Evolutionary conservation across 2,329 filamentous ascomycete genomes (phyloP).

Genomic region (Diplodia mutila): DNA sequence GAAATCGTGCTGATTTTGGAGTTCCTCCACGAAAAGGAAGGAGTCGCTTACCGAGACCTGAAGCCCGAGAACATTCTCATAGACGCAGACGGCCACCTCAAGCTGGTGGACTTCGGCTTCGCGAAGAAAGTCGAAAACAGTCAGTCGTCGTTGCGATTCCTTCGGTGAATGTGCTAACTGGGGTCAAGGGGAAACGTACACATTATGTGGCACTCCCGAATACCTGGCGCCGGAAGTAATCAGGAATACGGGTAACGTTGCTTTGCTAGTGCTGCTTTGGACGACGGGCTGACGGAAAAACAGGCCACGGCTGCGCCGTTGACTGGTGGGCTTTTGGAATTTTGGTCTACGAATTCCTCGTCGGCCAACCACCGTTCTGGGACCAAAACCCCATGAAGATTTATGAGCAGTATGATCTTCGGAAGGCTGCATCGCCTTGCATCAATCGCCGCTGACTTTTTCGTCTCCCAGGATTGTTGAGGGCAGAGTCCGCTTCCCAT

Average conservation of each 20-base stretch:
- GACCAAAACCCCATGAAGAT: slow-evolving; percentile 86
- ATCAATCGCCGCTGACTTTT: slow-evolving; percentile 10
- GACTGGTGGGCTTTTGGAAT: slow-evolving; percentile 90
- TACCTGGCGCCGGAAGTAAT: slow-evolving; percentile 86
- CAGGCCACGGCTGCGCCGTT: slow-evolving; percentile 69
- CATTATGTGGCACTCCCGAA: slow-evolving; percentile 80
- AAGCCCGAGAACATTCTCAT: slow-evolving; percentile 84
- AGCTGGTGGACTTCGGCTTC: slow-evolving; percentile 84
- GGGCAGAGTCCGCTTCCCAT: slow-evolving; percentile 74
- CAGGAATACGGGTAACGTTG: slow-evolving; percentile 68
- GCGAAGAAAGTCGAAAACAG: slow-evolving; percentile 73
- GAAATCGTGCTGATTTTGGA: slow-evolving; percentile 83
- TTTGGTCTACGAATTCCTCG: slow-evolving; percentile 81
- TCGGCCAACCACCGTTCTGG: slow-evolving; percentile 86
- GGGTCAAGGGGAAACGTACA: slow-evolving; percentile 70
- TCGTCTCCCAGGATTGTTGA: slow-evolving; percentile 67
- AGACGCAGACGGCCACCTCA: slow-evolving; percentile 77
- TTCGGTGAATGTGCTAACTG: background rate
- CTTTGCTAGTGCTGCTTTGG: background rate
- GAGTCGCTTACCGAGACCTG: slow-evolving; percentile 79
- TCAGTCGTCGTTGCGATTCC: slow-evolving; percentile 36
- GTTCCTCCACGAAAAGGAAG: slow-evolving; percentile 77
- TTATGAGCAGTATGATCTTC: slow-evolving; percentile 63
- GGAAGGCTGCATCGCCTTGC: background rate
- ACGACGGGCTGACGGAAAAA: slow-evolving; percentile 29